Base-by-base conservation (phyloP, 768 basidiomycete species). In the Lactifluus pinguis region DNA sequence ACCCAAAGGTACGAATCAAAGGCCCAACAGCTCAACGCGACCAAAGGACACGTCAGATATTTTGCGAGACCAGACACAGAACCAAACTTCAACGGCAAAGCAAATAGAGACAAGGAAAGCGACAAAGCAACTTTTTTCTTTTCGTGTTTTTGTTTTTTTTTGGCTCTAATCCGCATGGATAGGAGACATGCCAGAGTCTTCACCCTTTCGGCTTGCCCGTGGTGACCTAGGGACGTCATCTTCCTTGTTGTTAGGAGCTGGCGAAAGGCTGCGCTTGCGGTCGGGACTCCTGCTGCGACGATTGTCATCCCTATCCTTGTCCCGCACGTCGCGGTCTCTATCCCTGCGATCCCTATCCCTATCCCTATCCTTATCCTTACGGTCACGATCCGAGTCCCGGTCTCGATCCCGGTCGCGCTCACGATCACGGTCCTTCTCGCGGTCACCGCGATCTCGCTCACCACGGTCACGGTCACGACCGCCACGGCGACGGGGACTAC, bases 201-300 rank as follows among this genome's bases (percentile, higher is more conserved):
- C 76, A 53, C 64, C 68, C 52, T 66, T 65, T 30, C 59, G 59
- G 29, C 67, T 70, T 62, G 77, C 76, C 53, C 82, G 79, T n/a
- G 80, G 83, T 49, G 84, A 82, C 70, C 78, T 77, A 29, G 80
- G 79, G 60, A 76, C 74, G 53, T 82, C 82, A 6, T 80, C 76
- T 51, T 65, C 68, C 49, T 66, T 65, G 36, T 54, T 32, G 4
- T 54, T 32, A 3, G 68, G 71, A 60, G 76, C 73, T 2, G 79
- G 79, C 10, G 77, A 74, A 14, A 72, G 70, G 71, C 78, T 78
- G 61, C 79, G 72, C 63, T 75, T 75, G 67, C 76, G 71, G 7
- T 78, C 80, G 48, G 79, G 78, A 51, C 75, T 76, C 67, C 76
- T 76, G 73, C 79, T 81, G 54, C 80, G 74, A 45, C 69, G 69